phyloP scores from a whole-genome alignment of 2,329 filamentous ascomycete genomes.

The Escovopsis sp. region DNA sequence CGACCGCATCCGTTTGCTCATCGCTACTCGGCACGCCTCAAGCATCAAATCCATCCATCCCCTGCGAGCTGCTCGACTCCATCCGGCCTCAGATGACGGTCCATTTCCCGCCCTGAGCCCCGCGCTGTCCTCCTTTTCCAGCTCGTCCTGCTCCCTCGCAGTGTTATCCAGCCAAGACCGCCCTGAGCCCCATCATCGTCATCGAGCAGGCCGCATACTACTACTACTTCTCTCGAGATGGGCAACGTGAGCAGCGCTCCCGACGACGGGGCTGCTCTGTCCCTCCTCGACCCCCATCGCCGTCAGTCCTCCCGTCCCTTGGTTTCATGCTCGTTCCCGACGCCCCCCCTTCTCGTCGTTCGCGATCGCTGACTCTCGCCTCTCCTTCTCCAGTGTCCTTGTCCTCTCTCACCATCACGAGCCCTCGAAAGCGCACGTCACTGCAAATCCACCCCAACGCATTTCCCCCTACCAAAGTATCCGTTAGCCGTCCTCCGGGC shows the following conservation, averaged over 20 bases:
- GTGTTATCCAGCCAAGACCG: slow-evolving; percentile 2
- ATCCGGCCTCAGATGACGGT: slow-evolving; percentile 11
- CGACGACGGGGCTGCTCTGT: slow-evolving; percentile 68
- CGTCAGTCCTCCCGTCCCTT: slow-evolving; percentile 42
- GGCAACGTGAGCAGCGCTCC: slow-evolving; percentile 81
- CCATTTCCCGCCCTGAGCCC: slow-evolving; percentile 12
- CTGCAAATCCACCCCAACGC: slow-evolving; percentile 71
- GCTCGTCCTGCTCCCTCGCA: slow-evolving; percentile 2
- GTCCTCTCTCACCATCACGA: slow-evolving; percentile 68
- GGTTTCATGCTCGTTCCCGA: background rate
- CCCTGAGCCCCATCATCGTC: slow-evolving; percentile 1
- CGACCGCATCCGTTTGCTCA: slow-evolving; percentile 7
- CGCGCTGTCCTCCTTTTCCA: slow-evolving; percentile 9
- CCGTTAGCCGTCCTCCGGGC: slow-evolving; percentile 53
- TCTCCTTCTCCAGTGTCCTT: slow-evolving; percentile 53
- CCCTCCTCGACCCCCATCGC: slow-evolving; percentile 81
- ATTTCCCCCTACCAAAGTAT: slow-evolving; percentile 70
- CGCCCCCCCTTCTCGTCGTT: background rate
- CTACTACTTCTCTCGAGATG: slow-evolving; percentile 42
- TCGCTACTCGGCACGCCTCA: slow-evolving; percentile 6
- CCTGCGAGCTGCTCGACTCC: slow-evolving; percentile 4
- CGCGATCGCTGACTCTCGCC: slow-evolving; percentile 5
- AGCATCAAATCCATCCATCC: slow-evolving; percentile 2
- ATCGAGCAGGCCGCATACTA: slow-evolving; percentile 1
- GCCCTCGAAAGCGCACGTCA: slow-evolving; percentile 61